Conservation (phyloP, 2,329 filamentous ascomycete genomes). For the Taxawa tesnikishii region DNA sequence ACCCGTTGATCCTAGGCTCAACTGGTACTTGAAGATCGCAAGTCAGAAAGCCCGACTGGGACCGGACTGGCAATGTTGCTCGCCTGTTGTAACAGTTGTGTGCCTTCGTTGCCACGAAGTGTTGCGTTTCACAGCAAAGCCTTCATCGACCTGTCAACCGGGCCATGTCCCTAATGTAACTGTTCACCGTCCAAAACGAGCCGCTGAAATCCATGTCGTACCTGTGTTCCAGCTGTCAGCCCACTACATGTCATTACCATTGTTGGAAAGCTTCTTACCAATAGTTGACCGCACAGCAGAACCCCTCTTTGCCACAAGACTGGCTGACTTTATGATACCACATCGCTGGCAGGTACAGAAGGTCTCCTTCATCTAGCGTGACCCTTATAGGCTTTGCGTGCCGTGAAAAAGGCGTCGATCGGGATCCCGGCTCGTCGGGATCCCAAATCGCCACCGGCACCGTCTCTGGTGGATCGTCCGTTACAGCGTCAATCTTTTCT, state of each 20-base stretch:
- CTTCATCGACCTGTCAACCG: too few species aligned
- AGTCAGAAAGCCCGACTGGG: too few species aligned
- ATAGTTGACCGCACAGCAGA: constrained; percentile 72
- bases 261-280: constrained; percentile 43
- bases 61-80: too few species aligned
- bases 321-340: constrained; percentile 82
- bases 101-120: too few species aligned
- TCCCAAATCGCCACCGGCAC: constrained; percentile 67
- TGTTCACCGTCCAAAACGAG: constrained; percentile 49
- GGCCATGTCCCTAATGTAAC: constrained; percentile 41
- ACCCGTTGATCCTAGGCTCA: too few species aligned
- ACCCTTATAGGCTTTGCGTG: constrained; percentile 52
- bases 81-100: too few species aligned
- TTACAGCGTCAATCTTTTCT: constrained; percentile 15
- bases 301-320: constrained; percentile 52
- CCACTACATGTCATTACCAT: too few species aligned
- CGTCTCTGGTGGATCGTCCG: constrained; percentile 25
- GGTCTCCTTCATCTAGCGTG: constrained; percentile 59
- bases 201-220: constrained; percentile 71
- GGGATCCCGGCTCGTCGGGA: constrained; percentile 44
- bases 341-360: constrained; percentile 70
- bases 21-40: too few species aligned
- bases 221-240: too few species aligned
- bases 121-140: too few species aligned
- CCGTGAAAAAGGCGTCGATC: constrained; percentile 46